Conservation (phyloP, 192 early-diverging fungal species). For the Coemansia sp. region DNA sequence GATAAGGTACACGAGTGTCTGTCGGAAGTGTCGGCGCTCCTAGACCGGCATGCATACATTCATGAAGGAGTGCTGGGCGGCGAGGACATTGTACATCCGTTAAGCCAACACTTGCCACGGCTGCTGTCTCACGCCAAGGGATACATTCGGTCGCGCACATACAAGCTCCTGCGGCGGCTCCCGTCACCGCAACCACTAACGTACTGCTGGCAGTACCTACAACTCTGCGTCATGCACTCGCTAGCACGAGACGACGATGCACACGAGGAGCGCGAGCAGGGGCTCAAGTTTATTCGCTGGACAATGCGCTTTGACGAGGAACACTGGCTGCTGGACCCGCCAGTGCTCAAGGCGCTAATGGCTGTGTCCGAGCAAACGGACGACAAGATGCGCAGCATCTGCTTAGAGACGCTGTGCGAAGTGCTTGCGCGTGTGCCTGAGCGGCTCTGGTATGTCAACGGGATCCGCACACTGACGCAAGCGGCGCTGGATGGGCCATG, state of each 20-base stretch:
- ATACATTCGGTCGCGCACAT: conserved; percentile 50
- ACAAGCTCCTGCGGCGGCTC: conserved; percentile 42
- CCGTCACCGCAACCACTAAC: conserved; percentile 20
- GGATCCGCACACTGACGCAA: conserved; percentile 43
- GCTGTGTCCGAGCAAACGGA: conserved; percentile 52
- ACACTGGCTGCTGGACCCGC: conserved; percentile 37
- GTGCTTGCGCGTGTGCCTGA: conserved; percentile 36
- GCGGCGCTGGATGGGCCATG: conserved; percentile 55
- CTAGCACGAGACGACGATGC: conserved; percentile 34
- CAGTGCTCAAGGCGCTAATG: conserved; percentile 46
- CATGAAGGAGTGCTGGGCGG: neutral
- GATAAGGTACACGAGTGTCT: conserved; percentile 44
- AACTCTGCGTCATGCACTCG: conserved; percentile 46
- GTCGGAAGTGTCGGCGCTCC: conserved; percentile 3
- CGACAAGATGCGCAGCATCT: conserved; percentile 51
- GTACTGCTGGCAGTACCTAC: conserved; percentile 43
- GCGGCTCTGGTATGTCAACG: conserved; percentile 42
- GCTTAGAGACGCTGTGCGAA: conserved; percentile 54
- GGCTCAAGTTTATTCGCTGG: conserved; percentile 51
- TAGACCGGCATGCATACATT: conserved; percentile 18
- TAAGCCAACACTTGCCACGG: conserved; percentile 32
- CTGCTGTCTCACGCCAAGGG: conserved; percentile 48
- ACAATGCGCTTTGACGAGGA: conserved; percentile 38
- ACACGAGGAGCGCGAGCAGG: conserved; percentile 56
- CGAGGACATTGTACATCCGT: conserved; percentile 3